A percentile compares a stretch with the other conserved stretches of the same genome.
These are phyloP conservation scores for Singerocomus rubriflavus DNA, from an alignment of 1,284 basidiomycete species.

Conservation along the genomic window DNA sequence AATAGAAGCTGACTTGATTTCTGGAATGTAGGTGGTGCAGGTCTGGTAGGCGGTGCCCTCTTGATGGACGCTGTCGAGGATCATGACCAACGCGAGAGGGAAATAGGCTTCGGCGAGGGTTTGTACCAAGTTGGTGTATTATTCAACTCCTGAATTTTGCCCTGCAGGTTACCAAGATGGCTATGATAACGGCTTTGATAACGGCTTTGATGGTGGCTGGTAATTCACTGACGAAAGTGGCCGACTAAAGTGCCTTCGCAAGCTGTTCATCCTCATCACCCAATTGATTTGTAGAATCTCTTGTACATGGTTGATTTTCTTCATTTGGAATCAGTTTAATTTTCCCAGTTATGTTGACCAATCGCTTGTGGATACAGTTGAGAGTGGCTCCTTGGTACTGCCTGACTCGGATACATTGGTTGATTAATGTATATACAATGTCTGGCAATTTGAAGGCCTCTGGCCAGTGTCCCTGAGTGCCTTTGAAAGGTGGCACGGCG, in stretches of 20 bases:
- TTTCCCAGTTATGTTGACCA: too few relatives aligned
- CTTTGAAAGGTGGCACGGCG: not conserved
- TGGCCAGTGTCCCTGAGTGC: not conserved
- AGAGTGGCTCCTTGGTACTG: too few relatives aligned
- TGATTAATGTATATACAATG: not conserved
- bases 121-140: not conserved
- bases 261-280: not conserved
- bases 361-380: too few relatives aligned
- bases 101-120: conserved; percentile 41
- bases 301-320: conserved; percentile 13
- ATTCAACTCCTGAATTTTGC: conserved; percentile 11
- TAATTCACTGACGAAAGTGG: conserved; percentile 4
- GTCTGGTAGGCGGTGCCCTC: conserved; percentile 56
- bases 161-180: conserved; percentile 25
- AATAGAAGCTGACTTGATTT: conserved; percentile 7
- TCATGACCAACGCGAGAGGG: conserved; percentile 38
- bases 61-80: conserved; percentile 50
- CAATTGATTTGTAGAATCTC: conserved; percentile 20
- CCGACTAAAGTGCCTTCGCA: not conserved
- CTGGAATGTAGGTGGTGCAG: conserved; percentile 46
- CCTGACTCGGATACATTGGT: not conserved
- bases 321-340: not conserved
- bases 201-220: conserved; percentile 7
- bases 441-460: too few relatives aligned
- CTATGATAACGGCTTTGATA: conserved; percentile 4